A percentile compares a stretch with the other conserved stretches of the same genome.
Conservation (phyloP, 257 asterid species). For the Plectranthus barbatus region DNA sequence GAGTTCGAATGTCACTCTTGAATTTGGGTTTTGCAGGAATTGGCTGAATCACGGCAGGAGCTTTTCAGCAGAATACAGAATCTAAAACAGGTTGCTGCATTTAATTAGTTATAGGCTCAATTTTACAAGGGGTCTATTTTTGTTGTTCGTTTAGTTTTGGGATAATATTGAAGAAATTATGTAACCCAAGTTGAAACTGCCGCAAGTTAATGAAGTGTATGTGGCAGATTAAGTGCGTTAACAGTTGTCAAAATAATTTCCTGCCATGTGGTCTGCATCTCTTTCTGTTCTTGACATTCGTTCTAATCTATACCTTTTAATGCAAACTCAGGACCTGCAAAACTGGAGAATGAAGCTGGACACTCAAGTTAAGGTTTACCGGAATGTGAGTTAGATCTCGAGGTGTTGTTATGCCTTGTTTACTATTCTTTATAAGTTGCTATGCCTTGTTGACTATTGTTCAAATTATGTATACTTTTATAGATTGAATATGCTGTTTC, state of each 20-base stretch:
- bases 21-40: conserved; percentile 43
- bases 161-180: not conserved
- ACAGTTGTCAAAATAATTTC: not conserved
- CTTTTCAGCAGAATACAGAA: conserved; percentile 62
- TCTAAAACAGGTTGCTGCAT: conserved; percentile 58
- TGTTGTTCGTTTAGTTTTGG: not conserved
- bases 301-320: not conserved
- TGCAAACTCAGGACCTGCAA: conserved; percentile 61
- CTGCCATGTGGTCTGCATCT: not conserved
- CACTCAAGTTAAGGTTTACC: conserved; percentile 74
- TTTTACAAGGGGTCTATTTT: not conserved
- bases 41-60: conserved; percentile 81
- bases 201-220: not conserved
- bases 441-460: not conserved
- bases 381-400: conserved; percentile 42
- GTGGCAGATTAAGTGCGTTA: not conserved
- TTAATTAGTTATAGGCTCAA: not conserved
- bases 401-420: not conserved
- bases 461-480: not conserved
- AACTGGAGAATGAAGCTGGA: conserved; percentile 82
- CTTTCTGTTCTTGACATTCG: not conserved
- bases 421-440: no score
- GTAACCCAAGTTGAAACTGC: not conserved
- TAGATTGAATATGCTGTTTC: not conserved
- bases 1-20: not conserved